Evolutionary conservation across 768 basidiomycete genomes (phyloP).

Genomic region (Asterophora lycoperdoides): DNA sequence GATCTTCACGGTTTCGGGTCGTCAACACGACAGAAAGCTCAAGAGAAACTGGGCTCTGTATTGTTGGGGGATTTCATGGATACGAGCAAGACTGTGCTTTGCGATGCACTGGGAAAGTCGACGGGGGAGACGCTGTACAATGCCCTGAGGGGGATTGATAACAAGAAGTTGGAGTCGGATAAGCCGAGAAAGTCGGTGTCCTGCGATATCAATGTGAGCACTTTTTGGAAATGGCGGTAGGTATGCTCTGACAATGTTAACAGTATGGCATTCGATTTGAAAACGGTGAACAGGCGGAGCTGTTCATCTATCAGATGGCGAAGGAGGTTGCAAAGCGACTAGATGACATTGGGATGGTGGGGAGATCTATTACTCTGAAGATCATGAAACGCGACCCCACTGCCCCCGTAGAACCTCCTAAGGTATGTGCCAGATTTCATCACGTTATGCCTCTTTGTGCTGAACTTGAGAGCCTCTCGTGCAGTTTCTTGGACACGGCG

Average conservation of each 20-base stretch:
- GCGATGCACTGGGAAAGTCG: constrained; percentile 69
- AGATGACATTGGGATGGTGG: constrained; percentile 62
- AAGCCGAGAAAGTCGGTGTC: constrained; percentile 89
- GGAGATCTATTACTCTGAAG: constrained; percentile 78
- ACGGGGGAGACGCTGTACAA: constrained; percentile 86
- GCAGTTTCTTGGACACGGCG: constrained; percentile 90
- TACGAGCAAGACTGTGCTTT: constrained; percentile 61
- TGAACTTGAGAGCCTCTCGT: not conserved
- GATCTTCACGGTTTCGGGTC: constrained; percentile 87
- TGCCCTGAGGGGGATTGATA: constrained; percentile 79
- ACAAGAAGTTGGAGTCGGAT: constrained; percentile 73
- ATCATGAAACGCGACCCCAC: constrained; percentile 82
- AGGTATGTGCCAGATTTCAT: constrained; percentile 44
- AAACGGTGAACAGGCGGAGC: constrained; percentile 73
- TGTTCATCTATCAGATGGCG: constrained; percentile 73
- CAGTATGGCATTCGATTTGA: constrained; percentile 97
- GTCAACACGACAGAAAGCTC: constrained; percentile 70
- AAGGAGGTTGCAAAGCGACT: constrained; percentile 73
- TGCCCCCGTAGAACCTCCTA: constrained; percentile 87
- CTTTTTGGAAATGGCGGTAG: not conserved
- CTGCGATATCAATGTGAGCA: constrained; percentile 88
- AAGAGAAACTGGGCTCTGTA: constrained; percentile 71
- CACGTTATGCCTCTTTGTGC: not conserved
- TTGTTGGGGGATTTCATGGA: constrained; percentile 64
- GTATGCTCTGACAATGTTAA: not conserved